Evolutionary conservation across 306 rosid genomes (phyloP).

Genomic region (Prinsepia uniflora): DNA sequence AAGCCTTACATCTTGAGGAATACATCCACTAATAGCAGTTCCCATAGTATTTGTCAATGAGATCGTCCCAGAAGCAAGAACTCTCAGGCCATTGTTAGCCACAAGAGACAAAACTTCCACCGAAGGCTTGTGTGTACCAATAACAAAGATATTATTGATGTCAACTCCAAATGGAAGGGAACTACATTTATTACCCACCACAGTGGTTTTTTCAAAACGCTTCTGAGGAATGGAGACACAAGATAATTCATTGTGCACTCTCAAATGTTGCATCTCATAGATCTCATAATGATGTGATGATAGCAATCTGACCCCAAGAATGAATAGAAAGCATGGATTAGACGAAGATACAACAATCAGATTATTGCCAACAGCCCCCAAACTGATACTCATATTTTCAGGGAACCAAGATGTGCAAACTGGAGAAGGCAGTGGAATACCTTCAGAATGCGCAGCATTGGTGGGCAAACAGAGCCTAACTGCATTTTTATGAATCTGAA

Average conservation of each 20-base stretch:
- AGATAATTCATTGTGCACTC: slow-evolving; percentile 73
- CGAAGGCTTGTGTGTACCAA: slow-evolving; percentile 90
- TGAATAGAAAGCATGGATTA: slow-evolving; percentile 72
- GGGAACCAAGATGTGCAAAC: slow-evolving; percentile 80
- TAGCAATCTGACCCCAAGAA: slow-evolving; percentile 70
- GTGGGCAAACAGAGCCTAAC: slow-evolving; percentile 91
- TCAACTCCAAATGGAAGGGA: slow-evolving; percentile 49
- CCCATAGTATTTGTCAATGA: slow-evolving; percentile 61
- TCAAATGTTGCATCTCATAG: slow-evolving; percentile 71
- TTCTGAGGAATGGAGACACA: slow-evolving; percentile 82
- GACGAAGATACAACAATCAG: slow-evolving; percentile 85
- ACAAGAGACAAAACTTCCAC: slow-evolving; percentile 64
- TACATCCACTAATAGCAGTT: slow-evolving; percentile 74
- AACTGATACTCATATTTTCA: slow-evolving; percentile 57
- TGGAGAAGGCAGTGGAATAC: slow-evolving; percentile 67
- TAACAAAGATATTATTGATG: slow-evolving; percentile 55
- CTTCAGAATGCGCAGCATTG: slow-evolving; percentile 68
- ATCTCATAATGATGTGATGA: slow-evolving; percentile 62
- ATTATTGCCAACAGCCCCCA: slow-evolving; percentile 93
- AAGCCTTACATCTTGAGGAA: slow-evolving; percentile 93
- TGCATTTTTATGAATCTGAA: slow-evolving; percentile 75
- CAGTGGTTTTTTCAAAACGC: slow-evolving; percentile 26
- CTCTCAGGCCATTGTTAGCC: slow-evolving; percentile 48
- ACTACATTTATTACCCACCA: slow-evolving; percentile 31
- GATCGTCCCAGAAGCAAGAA: slow-evolving; percentile 72